Evolutionary conservation across 495 filamentous ascomycete genomes (phyloP).

Genomic region (Penicillium nucicola): DNA sequence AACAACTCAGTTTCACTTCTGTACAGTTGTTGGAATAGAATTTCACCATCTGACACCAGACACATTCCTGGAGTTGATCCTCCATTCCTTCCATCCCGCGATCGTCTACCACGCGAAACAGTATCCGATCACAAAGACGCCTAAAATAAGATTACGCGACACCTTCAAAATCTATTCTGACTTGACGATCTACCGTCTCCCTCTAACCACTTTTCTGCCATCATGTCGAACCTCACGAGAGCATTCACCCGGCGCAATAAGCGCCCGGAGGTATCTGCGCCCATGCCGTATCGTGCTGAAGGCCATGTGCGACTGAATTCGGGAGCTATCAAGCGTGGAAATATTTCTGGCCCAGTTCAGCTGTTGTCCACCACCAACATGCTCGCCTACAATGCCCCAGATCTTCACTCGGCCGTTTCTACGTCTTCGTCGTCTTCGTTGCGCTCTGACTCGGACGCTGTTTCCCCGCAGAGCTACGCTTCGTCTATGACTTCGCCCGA

Average conservation of each 20-base stretch:
- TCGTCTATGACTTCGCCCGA: conserved; percentile 70
- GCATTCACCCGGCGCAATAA: conserved; percentile 64
- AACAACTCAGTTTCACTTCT: conserved; percentile 7
- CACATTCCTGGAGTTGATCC: conserved; percentile 8
- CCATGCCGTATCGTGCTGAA: conserved; percentile 46
- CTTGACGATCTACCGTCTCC: neutral
- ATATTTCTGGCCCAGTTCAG: conserved; percentile 86
- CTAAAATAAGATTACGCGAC: conserved; percentile 12
- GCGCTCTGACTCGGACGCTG: conserved; percentile 52
- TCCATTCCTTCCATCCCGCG: conserved; percentile 29
- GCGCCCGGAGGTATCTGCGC: conserved; percentile 46
- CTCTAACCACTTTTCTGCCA: conserved; percentile 3
- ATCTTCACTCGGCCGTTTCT: conserved; percentile 57
- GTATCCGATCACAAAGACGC: conserved; percentile 3
- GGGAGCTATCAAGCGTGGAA: conserved; percentile 48
- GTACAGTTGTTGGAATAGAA: neutral
- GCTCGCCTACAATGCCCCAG: conserved; percentile 89
- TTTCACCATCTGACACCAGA: neutral
- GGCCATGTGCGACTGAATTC: conserved; percentile 45
- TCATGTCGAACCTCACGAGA: conserved; percentile 53
- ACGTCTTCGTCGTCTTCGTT: conserved; percentile 53
- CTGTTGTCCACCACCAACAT: conserved; percentile 94
- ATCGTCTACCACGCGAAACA: conserved; percentile 32
- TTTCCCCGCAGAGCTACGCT: conserved; percentile 54
- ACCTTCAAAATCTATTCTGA: neutral